Conservation (phyloP, 2,329 filamentous ascomycete genomes). For the Paraphoma sp. region DNA sequence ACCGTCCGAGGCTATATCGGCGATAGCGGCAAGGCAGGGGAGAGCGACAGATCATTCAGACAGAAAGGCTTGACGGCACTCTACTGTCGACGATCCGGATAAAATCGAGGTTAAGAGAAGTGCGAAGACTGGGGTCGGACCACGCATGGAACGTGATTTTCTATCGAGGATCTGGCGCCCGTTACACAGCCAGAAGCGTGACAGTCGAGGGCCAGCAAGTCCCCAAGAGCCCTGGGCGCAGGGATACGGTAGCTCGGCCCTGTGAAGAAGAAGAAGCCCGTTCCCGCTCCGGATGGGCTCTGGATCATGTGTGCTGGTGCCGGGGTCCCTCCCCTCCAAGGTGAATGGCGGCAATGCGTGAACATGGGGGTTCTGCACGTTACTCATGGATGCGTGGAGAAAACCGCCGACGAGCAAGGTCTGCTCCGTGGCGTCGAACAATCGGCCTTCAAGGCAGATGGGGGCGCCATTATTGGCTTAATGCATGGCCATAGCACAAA, state of each 20-base stretch:
- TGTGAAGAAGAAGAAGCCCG: slow-evolving; percentile 40
- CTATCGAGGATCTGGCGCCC: slow-evolving; percentile 47
- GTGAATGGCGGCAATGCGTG: slow-evolving; percentile 43
- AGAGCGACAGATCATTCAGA: slow-evolving; percentile 48
- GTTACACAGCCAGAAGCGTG: slow-evolving; percentile 50
- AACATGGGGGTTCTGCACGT: slow-evolving; percentile 43
- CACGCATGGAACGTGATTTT: slow-evolving; percentile 48
- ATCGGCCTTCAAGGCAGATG: slow-evolving; percentile 43
- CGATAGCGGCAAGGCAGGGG: slow-evolving; percentile 42
- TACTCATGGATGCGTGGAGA: slow-evolving; percentile 45
- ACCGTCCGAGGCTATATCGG: slow-evolving; percentile 47
- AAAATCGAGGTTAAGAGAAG: slow-evolving; percentile 49
- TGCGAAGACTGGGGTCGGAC: slow-evolving; percentile 44
- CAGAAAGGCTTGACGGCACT: slow-evolving; percentile 48
- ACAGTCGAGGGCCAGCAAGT: slow-evolving; percentile 46
- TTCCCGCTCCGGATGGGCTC: slow-evolving; percentile 45
- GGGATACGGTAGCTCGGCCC: slow-evolving; percentile 50
- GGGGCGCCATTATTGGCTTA: slow-evolving; percentile 46
- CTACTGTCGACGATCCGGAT: slow-evolving; percentile 48
- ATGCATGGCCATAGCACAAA: slow-evolving; percentile 40
- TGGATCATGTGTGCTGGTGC: slow-evolving; percentile 46
- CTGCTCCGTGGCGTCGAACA: slow-evolving; percentile 47
- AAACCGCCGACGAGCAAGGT: slow-evolving; percentile 50
- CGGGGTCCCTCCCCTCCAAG: slow-evolving; percentile 42
- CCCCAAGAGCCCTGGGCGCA: slow-evolving; percentile 41